Evolutionary conservation across 1,284 basidiomycete genomes (phyloP), one percentile per base, ranked within the genome.

Genomic region (Xanthoconium separans): DNA sequence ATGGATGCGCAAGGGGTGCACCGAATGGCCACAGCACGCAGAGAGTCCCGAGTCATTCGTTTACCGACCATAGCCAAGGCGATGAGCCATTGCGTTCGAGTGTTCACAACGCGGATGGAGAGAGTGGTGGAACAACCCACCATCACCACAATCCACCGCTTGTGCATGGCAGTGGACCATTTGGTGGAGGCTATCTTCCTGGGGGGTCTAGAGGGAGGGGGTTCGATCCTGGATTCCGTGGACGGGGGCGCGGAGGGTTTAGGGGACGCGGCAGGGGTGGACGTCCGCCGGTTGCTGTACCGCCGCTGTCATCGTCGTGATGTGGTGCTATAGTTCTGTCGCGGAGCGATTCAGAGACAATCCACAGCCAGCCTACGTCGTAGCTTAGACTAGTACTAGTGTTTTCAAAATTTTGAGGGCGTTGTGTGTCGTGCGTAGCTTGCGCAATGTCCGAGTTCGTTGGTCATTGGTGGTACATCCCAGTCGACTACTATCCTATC

Each of bases 211-310:
- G 74, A 33, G 74, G 75, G 27, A 61, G 73, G 36, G 71, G 73
- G 16, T 70, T 68, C 48, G 30, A 10, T 18, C 62, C 70, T 7
- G 50, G 58, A 29, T 64, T 68, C 33, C 74, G 75, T 48, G 73
- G 76, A 42, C 69, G 77, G 7, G 77, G 75, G 34, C 64, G 76
- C 45, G 70, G 77, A 31, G 71, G 68, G 11, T 74, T 69, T 57
- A 73, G 79, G 49, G 80, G 75, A 43, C 69, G 80, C 18, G 79
- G 75, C 16, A 65, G 79, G 36, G 78, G 75, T 15, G 47, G 33
- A 3, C 30, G 48, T 2, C 24, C 48, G 20, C 34, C 44, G 24
- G 37, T 11, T 39, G 3, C 11, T 20, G 22, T 51, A 13, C 39
- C 48, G 22, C 48, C 53, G 2, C 18, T 55, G 36, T 12, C 42